Percentiles rank a stretch among this genome's conserved stretches.
These are phyloP conservation scores for Aureobasidium sp. DNA, from an alignment of 2,329 filamentous ascomycete genomes.

Conservation along the genomic window DNA sequence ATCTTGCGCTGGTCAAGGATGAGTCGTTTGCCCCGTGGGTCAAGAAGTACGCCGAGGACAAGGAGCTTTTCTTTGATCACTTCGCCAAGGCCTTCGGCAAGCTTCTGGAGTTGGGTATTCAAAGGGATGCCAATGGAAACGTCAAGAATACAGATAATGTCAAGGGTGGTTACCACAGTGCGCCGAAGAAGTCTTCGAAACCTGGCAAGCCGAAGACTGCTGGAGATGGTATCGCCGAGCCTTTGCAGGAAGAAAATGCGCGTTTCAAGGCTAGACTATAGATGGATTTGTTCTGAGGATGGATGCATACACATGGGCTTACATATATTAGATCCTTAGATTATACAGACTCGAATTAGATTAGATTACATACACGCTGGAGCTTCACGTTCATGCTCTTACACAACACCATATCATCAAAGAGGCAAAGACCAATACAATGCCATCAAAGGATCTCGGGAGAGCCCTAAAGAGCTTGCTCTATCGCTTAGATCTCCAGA, in stretches of 20 bases:
- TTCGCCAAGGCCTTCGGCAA: conserved; percentile 54
- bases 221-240: conserved; percentile 36
- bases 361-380: background rate
- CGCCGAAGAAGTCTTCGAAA: conserved; percentile 49
- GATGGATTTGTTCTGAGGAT: background rate
- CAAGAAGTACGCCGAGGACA: conserved; percentile 53
- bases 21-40: conserved; percentile 50
- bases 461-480: background rate
- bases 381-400: background rate
- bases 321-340: background rate
- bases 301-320: background rate
- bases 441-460: background rate
- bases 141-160: conserved; percentile 52
- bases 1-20: conserved; percentile 53
- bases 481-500: too few species aligned
- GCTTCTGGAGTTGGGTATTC: conserved; percentile 55
- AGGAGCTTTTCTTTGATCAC: conserved; percentile 55
- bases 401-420: background rate
- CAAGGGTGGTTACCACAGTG: conserved; percentile 49
- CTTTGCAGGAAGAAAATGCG: conserved; percentile 35
- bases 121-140: conserved; percentile 46
- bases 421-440: too few species aligned
- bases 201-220: conserved; percentile 30
- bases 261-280: conserved; percentile 36
- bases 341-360: background rate